These are phyloP conservation scores for Arthromyces matolae DNA, from an alignment of 768 basidiomycete genomes.

Conservation along the genomic window DNA sequence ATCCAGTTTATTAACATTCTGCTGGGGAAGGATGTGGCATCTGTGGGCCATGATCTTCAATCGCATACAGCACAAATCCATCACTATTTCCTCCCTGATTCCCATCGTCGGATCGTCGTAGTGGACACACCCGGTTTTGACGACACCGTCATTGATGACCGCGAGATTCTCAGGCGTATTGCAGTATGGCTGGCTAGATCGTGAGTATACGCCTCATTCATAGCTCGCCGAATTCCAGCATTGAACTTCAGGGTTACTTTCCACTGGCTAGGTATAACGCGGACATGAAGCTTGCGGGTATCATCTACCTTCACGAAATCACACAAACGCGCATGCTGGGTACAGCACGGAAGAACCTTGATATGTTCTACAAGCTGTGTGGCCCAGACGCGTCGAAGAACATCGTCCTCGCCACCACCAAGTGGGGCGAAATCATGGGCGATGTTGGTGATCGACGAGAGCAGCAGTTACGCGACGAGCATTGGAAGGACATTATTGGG, in stretches of 20 bases:
- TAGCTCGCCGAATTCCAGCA: too few species aligned
- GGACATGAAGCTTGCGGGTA: constrained; percentile 13
- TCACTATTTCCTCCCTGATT: constrained; percentile 5
- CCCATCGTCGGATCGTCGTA: constrained; percentile 12
- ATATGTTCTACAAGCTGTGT: constrained; percentile 13
- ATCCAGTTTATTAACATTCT: constrained; percentile 8
- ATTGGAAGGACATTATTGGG: constrained; percentile 7
- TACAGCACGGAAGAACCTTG: constrained; percentile 15
- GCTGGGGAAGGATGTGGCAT: not conserved
- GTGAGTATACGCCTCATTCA: constrained; percentile 6
- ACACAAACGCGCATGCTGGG: constrained; percentile 11
- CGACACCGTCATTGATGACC: constrained; percentile 13
- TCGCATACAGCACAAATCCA: constrained; percentile 11
- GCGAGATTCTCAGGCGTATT: constrained; percentile 17
- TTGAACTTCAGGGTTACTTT: not conserved
- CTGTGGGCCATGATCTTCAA: constrained; percentile 11
- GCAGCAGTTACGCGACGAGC: constrained; percentile 1
- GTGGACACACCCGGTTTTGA: constrained; percentile 24
- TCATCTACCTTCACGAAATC: constrained; percentile 18
- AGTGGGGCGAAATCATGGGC: constrained; percentile 7
- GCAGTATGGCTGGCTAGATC: constrained; percentile 15
- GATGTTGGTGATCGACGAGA: constrained; percentile 7
- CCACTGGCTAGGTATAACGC: constrained; percentile 7
- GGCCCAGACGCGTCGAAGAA: constrained; percentile 8
- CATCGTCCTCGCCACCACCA: constrained; percentile 15